Evolutionary conservation across 108 stramenopile genomes (phyloP).

Genomic region (Discostella pseudostelligera): DNA sequence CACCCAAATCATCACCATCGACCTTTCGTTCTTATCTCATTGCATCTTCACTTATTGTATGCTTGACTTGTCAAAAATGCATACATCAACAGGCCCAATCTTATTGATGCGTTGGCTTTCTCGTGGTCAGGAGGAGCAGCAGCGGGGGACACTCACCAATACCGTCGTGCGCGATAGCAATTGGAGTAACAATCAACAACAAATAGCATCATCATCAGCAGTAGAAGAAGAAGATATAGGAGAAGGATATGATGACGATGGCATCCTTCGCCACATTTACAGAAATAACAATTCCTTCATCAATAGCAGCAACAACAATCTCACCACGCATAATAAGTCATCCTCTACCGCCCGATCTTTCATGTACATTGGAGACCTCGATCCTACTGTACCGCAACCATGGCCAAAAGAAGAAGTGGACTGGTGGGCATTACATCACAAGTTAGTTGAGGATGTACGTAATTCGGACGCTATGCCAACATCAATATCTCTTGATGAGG

Average conservation of each 20-base stretch:
- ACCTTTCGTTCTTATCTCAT: no score
- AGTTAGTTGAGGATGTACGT: slow-evolving; percentile 14
- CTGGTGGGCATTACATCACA: slow-evolving; percentile 30
- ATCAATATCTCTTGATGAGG: no score
- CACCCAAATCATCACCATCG: no score
- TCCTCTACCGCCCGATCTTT: slow-evolving; percentile 19
- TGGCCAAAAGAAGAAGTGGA: slow-evolving; percentile 40
- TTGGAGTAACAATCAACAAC: background rate
- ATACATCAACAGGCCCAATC: background rate
- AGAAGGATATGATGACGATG: background rate
- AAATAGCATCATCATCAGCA: background rate
- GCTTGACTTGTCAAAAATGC: no score
- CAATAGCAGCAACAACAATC: no score
- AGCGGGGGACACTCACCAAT: background rate
- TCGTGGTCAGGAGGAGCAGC: background rate
- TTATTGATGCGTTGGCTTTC: background rate
- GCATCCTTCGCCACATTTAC: background rate
- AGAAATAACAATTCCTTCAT: no score
- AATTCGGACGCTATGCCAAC: slow-evolving; percentile 22
- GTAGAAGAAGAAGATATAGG: background rate
- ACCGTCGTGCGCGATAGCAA: no score
- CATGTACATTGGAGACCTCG: slow-evolving; percentile 35
- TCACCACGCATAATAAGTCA: no score
- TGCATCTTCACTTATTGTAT: no score
- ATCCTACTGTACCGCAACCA: slow-evolving; percentile 23